Base-by-base conservation (phyloP, 257 asterid genomes). In the Lavandula angustifolia region DNA sequence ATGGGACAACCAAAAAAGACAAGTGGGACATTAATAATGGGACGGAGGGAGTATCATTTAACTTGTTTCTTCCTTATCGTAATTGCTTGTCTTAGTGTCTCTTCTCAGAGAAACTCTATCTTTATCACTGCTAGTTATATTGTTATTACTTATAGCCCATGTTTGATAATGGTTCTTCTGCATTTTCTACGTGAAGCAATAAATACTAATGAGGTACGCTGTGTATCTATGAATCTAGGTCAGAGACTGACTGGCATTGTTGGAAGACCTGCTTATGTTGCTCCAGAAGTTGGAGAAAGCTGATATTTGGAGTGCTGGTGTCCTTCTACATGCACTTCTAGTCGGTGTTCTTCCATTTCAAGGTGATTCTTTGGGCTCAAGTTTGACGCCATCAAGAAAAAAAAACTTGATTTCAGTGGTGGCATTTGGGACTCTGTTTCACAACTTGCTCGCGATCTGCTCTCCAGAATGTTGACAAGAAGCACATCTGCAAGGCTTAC, bases 251-350 rank as follows among this genome's bases (percentile, higher is more conserved):
- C 81, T 34, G 97, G 97, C 51, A 66, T 87, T 32, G 97, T 82
- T 70, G 97, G 95, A 63, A 89, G 94, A 73, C 95, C 97, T 60
- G 94, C 96, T 72, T 90, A 90, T 67, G 85, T 90, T 64, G 95
- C 97, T 60, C 97, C 97, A 7, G 95, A 90, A 69, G 85, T 90
- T 95, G 0, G 88, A 85, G 78, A 87, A 87, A 70, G 94, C 85
- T 77, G 97, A 90, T 73, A 79, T 90, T 33, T 90, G 97, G 97
- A 82, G 97, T 79, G 94, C 88, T 4, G 95, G 97, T 72, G 88
- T 87, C 64, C 94, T 85, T 64, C 95, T 90, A 9, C 88, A 90
- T 66, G 92, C 88, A 46, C 97, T 90, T 72, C 75, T 90, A 77
- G 87, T 84, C 62, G 95, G 95, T 40, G 60, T 69, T 56, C 88